phyloP scores from a whole-genome alignment of 257 asterid genomes.

The Lycium ferocissimum region DNA sequence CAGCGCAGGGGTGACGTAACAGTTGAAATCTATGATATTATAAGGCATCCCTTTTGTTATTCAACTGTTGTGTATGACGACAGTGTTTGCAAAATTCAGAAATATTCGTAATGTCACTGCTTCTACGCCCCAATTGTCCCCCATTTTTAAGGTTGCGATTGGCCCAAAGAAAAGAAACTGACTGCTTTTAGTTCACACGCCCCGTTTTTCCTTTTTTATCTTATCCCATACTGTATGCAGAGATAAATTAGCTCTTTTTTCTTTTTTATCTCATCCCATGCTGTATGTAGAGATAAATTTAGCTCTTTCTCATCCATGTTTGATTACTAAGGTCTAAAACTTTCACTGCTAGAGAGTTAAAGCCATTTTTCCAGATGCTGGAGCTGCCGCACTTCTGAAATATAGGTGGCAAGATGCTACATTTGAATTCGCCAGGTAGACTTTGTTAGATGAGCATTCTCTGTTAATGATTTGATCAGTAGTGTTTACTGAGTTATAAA shows the following conservation, averaged over 20 bases:
- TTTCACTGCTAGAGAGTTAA: slow-evolving; percentile 71
- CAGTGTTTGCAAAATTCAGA: not conserved
- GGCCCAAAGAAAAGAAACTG: not conserved
- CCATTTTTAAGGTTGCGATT: not conserved
- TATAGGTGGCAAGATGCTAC: slow-evolving; percentile 92
- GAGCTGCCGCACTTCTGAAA: slow-evolving; percentile 92
- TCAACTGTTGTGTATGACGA: not conserved
- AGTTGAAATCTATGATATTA: not conserved
- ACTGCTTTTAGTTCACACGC: not conserved
- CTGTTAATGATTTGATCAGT: not conserved
- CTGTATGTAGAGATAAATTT: not conserved
- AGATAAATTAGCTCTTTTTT: not conserved
- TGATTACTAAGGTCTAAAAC: slow-evolving; percentile 40
- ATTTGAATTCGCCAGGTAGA: slow-evolving; percentile 83
- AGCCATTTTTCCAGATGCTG: slow-evolving; percentile 98
- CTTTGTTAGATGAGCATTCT: not conserved
- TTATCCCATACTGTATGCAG: not conserved
- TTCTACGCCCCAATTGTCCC: not conserved
- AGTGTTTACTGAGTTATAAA: not conserved
- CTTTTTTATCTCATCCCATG: too few relatives aligned
- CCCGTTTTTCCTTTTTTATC: not conserved
- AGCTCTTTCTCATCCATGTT: slow-evolving; percentile 15
- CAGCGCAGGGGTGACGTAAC: slow-evolving; percentile 8
- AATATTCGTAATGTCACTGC: not conserved
- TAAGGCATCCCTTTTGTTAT: slow-evolving; percentile 2